Base-by-base conservation (phyloP, 2,329 filamentous ascomycete genomes). In the Fusarium sp. region DNA sequence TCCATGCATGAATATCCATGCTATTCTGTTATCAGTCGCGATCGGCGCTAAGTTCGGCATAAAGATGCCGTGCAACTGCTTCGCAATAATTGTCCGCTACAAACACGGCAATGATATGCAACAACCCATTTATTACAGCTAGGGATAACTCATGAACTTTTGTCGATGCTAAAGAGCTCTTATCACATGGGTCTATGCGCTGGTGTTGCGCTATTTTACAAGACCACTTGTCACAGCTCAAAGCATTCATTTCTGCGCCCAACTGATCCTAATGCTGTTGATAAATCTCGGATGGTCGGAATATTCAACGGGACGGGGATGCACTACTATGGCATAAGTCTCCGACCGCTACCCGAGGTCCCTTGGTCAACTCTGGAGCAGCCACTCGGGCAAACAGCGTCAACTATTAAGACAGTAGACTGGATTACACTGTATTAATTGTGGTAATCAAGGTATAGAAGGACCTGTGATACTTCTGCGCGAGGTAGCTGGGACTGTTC, bases 1-100 rank as follows among this genome's bases (percentile, higher is more conserved):
- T 1, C 11, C 20, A 30, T 48, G 60, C 35, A 35, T 62, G 9
- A 45, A 32, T 24, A 41, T 12, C 32, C 13, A 30, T 32, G 28
- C 28, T 39, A 30, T 24, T 24, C 28, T 60, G 26, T 60, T 60
- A 59, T 63, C 54, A 44, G 50, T 44, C 59, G 30, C 5, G 59
- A 57, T 35, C 32, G 50, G 50, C 44, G 42, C 44, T 62, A 38
- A 32, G 10, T 32, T 62, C 59, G 60, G 60, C 60, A 63, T 45
- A 48, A 48, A 60, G n/a, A 59, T 63, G 60, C 60, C 60, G 60
- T 63, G 54, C 51, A 55, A 28, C 51, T 41, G 8, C 35, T 55
- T 41, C 22, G 20, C 28, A 41, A 12, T 17, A 58, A 35, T 15
- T n/a, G 26, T 32, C 35, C 17, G 14, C 28, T 35, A 35, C 60